A percentile compares a stretch with the other conserved stretches of the same genome.
phyloP scores from a whole-genome alignment of 1,139 yeast genomes.

The Yamadazyma diddensiae region DNA sequence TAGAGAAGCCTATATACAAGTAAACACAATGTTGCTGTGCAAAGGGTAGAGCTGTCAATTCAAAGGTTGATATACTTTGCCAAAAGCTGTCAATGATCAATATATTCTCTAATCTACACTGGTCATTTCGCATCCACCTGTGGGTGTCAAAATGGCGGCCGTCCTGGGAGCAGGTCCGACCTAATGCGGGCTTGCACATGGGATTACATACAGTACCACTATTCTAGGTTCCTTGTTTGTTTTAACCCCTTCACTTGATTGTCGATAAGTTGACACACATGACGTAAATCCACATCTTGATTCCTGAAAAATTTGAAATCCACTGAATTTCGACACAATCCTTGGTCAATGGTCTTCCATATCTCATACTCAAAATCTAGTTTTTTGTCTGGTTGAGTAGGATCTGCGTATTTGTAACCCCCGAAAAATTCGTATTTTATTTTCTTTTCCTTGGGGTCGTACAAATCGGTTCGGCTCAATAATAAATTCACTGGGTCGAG shows the following conservation, averaged over 20 bases:
- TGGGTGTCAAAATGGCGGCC: too few species aligned
- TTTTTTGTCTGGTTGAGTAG: constrained; percentile 13
- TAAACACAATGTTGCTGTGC: too few species aligned
- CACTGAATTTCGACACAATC: constrained; percentile 24
- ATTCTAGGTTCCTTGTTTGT: too few species aligned
- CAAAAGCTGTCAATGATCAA: too few species aligned
- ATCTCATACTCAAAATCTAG: constrained; percentile 35
- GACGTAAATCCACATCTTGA: constrained; percentile 9
- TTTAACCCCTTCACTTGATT: constrained; percentile 34
- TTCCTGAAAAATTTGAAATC: constrained; percentile 26
- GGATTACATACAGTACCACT: too few species aligned
- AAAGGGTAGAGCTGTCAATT: too few species aligned
- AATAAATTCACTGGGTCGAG: constrained; percentile 29
- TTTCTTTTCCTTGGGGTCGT: constrained; percentile 22
- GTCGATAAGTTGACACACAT: constrained; percentile 25
- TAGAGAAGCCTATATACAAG: too few species aligned
- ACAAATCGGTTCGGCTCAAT: constrained; percentile 24
- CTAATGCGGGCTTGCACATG: too few species aligned
- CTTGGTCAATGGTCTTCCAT: constrained; percentile 30
- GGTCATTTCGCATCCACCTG: too few species aligned
- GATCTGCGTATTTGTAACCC: constrained; percentile 23
- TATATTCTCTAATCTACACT: too few species aligned
- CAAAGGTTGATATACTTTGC: too few species aligned
- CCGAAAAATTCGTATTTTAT: constrained; percentile 31
- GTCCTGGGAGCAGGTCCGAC: too few species aligned